Evolutionary conservation across 2,329 filamentous ascomycete species (phyloP).

Genomic region (Neopestalotiopsis sp.): DNA sequence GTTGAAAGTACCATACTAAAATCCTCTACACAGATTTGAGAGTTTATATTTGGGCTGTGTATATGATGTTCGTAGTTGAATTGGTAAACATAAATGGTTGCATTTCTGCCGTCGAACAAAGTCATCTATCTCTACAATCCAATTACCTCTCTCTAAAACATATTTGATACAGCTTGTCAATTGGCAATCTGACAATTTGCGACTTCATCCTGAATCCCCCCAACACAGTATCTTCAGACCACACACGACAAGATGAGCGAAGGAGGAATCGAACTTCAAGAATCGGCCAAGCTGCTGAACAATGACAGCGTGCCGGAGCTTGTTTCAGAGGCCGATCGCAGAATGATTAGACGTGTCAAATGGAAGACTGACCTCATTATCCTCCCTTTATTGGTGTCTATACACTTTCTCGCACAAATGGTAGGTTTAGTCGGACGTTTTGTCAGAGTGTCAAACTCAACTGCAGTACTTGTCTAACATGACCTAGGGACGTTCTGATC

Average conservation of each 20-base stretch:
- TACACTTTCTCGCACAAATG: constrained; percentile 32
- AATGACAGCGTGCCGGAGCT: not conserved
- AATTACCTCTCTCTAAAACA: too few relatives aligned
- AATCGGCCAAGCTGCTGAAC: not conserved
- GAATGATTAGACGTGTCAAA: constrained; percentile 21
- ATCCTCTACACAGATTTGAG: not conserved
- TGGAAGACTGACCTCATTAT: constrained; percentile 33
- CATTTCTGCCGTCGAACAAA: not conserved
- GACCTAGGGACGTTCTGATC: constrained; percentile 29
- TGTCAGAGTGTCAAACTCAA: not conserved
- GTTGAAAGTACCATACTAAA: not conserved
- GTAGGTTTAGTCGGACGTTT: constrained; percentile 18
- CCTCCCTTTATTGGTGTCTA: constrained; percentile 28
- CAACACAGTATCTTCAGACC: not conserved
- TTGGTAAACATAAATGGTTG: not conserved
- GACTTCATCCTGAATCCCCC: not conserved
- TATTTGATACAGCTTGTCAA: not conserved
- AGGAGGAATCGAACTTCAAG: not conserved
- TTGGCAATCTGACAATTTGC: not conserved
- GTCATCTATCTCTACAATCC: too few relatives aligned
- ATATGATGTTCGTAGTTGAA: not conserved
- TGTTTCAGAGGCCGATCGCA: not conserved
- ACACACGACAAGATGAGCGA: not conserved
- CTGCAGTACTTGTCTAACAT: constrained; percentile 15
- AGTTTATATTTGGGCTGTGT: not conserved